Evolutionary conservation across 225 moss, liverwort and hornwort species (phyloP).

Genomic region (Marchantia paleacea): DNA sequence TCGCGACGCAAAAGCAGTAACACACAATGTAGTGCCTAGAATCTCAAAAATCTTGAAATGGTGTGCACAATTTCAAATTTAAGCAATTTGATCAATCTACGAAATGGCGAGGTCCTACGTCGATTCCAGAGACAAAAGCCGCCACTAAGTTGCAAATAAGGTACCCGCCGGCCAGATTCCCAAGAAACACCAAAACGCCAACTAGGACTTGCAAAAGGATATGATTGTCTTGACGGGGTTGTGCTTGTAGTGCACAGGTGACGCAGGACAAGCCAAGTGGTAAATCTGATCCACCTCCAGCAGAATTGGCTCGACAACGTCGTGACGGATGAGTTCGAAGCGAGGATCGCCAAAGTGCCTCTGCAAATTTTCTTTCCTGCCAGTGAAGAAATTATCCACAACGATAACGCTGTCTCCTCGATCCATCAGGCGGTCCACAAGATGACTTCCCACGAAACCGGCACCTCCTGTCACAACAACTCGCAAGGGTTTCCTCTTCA

Average conservation of each 20-base stretch:
- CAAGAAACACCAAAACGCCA: neutral
- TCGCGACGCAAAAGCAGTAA: neutral
- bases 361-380: slow-evolving; percentile 46
- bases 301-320: slow-evolving; percentile 51
- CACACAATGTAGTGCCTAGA: neutral
- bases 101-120: neutral
- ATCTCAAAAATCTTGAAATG: neutral
- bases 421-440: slow-evolving; percentile 45
- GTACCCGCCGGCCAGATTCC: neutral
- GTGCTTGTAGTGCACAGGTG: slow-evolving; percentile 50
- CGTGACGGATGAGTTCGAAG: slow-evolving; percentile 50
- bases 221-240: slow-evolving; percentile 54
- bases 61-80: neutral
- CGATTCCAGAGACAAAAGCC: neutral
- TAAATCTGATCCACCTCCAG: slow-evolving; percentile 53
- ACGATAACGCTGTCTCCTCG: slow-evolving; percentile 47
- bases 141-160: neutral
- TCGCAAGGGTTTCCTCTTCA: slow-evolving; percentile 32
- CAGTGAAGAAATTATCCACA: slow-evolving; percentile 50
- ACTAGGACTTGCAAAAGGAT: slow-evolving; percentile 27
- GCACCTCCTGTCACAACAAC: slow-evolving; percentile 48
- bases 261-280: slow-evolving; percentile 49
- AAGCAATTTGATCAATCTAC: neutral
- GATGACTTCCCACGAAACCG: slow-evolving; percentile 50
- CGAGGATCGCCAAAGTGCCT: slow-evolving; percentile 42